These are phyloP conservation scores for Aspergillus conjunctus DNA, from an alignment of 495 filamentous ascomycete species.

Conservation along the genomic window DNA sequence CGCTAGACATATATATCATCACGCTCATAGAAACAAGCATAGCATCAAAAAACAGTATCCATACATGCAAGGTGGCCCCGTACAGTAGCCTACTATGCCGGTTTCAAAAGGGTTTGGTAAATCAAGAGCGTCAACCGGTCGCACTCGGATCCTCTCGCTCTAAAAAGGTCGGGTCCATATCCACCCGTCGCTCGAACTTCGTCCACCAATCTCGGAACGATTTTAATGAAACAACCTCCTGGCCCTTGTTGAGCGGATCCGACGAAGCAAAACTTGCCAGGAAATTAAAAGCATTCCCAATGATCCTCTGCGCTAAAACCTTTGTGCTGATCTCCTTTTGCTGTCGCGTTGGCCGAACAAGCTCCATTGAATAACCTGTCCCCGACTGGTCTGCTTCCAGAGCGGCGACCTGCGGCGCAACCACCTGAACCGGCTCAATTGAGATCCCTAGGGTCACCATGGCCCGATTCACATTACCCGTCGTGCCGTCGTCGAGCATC, in stretches of 20 bases:
- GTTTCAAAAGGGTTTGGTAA: too few species aligned
- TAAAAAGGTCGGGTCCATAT: constrained; percentile 84
- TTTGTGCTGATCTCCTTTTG: constrained; percentile 59
- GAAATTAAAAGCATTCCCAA: constrained; percentile 97
- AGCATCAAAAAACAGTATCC: constrained; percentile 6
- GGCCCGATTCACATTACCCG: constrained; percentile 23
- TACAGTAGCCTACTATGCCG: neutral
- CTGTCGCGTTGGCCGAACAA: constrained; percentile 36
- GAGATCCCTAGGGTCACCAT: constrained; percentile 76
- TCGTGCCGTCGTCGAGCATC: constrained; percentile 47
- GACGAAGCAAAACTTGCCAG: constrained; percentile 78
- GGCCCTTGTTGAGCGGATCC: constrained; percentile 49
- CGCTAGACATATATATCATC: neutral
- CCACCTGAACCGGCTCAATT: constrained; percentile 71
- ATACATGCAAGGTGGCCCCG: too few species aligned
- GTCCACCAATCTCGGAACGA: constrained; percentile 96
- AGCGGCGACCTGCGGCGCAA: constrained; percentile 66
- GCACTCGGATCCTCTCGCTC: constrained; percentile 68
- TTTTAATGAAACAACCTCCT: constrained; percentile 85
- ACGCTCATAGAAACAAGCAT: neutral
- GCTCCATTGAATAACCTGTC: constrained; percentile 27
- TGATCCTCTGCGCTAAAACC: constrained; percentile 86
- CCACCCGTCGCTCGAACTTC: constrained; percentile 90
- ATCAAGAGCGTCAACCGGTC: constrained; percentile 9
- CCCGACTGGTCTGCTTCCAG: constrained; percentile 47